Evolutionary conservation across 306 rosid genomes (phyloP).

Genomic region (Quercus engelmannii): DNA sequence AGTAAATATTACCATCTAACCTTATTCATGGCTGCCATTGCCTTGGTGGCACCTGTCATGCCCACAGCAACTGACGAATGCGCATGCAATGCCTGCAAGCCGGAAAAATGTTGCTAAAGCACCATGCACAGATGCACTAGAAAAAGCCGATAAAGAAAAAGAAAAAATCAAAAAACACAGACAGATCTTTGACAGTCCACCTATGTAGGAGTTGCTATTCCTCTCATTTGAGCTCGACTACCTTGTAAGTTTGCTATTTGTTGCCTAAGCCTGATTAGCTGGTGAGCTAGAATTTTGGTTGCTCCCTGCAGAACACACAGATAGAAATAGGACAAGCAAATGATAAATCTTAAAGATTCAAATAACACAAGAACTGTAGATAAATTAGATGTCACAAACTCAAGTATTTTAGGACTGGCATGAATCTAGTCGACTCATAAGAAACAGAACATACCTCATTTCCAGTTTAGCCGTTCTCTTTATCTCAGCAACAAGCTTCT

Average conservation of each 20-base stretch:
- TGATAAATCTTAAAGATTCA: neutral
- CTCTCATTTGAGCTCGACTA: constrained; percentile 99
- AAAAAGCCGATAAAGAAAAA: neutral
- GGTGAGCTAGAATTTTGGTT: constrained; percentile 88
- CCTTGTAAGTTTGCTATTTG: constrained; percentile 95
- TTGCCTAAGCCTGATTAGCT: constrained; percentile 89
- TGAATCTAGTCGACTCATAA: neutral
- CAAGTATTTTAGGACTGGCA: neutral
- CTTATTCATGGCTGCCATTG: constrained; percentile 92
- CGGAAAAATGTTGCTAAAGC: constrained; percentile 17
- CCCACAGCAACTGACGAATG: constrained; percentile 95
- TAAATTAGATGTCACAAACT: neutral
- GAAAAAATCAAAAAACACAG: neutral
- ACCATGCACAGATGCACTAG: neutral
- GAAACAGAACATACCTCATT: constrained; percentile 61
- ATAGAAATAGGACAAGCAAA: constrained; percentile 7
- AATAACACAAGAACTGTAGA: neutral
- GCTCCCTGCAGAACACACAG: constrained; percentile 60
- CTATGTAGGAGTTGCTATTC: constrained; percentile 97
- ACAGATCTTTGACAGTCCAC: constrained; percentile 31
- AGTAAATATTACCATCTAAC: constrained; percentile 26
- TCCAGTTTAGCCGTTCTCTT: constrained; percentile 98
- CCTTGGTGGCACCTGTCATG: constrained; percentile 84
- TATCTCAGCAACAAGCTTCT: constrained; percentile 88
- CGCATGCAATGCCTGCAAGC: constrained; percentile 84